Conservation (phyloP, 179 eudicot species). For the Spergularia azorica region DNA sequence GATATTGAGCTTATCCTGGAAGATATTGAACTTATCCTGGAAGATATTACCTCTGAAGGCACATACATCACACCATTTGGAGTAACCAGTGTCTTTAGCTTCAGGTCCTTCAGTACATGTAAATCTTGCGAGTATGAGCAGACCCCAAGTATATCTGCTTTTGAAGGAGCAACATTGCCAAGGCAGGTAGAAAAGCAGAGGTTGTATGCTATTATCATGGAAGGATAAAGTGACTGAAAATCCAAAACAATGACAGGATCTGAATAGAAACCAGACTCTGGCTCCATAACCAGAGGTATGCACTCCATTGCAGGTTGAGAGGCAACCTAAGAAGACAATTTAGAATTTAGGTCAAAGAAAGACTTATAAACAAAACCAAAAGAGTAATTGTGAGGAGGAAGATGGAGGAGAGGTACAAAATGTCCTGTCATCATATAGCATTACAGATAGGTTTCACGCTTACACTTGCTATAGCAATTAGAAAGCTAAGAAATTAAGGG, state of each 20-base stretch:
- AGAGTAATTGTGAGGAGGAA: neutral
- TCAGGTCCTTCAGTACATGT: conserved; percentile 47
- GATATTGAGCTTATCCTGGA: neutral
- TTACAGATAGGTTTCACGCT: conserved; percentile 17
- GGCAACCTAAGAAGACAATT: conserved; percentile 62
- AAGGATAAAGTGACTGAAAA: conserved; percentile 99
- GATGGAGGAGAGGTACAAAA: conserved; percentile 12
- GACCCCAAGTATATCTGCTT: conserved; percentile 77
- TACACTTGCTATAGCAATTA: neutral
- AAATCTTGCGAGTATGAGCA: conserved; percentile 67
- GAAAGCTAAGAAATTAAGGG: too few species aligned
- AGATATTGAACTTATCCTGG: neutral
- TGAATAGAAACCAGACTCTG: conserved; percentile 96
- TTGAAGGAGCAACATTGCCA: conserved; percentile 75
- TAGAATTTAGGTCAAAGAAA: conserved; percentile 12
- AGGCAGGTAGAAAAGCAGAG: conserved; percentile 96
- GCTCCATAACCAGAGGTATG: conserved; percentile 99
- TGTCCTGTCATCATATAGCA: neutral
- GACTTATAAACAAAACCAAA: neutral
- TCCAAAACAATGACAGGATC: conserved; percentile 98
- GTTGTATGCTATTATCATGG: conserved; percentile 98
- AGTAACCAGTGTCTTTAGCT: conserved; percentile 64
- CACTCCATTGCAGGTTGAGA: conserved; percentile 99
- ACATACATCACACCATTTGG: conserved; percentile 96
- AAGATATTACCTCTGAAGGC: conserved; percentile 63